A percentile compares a stretch with the other conserved stretches of the same genome.
Evolutionary conservation across 1,284 basidiomycete species (phyloP).

Genomic region (Inonotus obliquus): DNA sequence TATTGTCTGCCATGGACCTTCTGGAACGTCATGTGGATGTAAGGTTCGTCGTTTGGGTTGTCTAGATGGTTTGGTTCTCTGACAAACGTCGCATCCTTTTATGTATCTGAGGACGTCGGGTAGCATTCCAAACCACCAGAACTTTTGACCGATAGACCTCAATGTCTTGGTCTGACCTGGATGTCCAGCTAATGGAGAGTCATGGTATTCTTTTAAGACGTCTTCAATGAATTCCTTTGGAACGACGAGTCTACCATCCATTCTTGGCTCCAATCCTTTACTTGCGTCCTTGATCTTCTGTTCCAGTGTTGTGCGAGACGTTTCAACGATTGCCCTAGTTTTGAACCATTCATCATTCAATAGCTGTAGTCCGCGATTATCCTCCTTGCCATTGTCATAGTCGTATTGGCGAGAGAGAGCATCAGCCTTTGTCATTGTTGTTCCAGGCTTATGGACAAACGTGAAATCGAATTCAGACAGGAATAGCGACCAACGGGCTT

Average conservation of each 20-base stretch:
- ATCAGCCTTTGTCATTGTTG: background rate
- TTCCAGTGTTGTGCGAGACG: background rate
- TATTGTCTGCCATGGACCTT: too few species aligned
- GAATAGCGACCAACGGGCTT: background rate
- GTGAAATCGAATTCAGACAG: background rate
- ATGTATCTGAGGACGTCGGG: too few species aligned
- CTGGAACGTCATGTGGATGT: too few species aligned
- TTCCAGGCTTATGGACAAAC: background rate
- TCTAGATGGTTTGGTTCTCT: too few species aligned
- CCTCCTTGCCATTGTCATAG: background rate
- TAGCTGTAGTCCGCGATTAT: background rate
- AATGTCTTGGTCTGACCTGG: too few species aligned
- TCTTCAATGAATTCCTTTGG: background rate
- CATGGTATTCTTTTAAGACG: background rate
- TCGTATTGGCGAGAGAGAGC: background rate
- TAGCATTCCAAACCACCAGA: too few species aligned
- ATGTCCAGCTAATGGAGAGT: background rate
- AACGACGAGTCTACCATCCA: background rate
- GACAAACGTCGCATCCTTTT: too few species aligned
- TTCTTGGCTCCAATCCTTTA: background rate
- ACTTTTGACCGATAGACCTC: too few species aligned
- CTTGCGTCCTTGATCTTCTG: background rate
- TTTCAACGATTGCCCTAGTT: background rate
- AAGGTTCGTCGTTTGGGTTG: too few species aligned
- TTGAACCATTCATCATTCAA: background rate